These are phyloP conservation scores for Alternaria panax DNA, from an alignment of 2,329 filamentous ascomycete genomes.

Conservation along the genomic window DNA sequence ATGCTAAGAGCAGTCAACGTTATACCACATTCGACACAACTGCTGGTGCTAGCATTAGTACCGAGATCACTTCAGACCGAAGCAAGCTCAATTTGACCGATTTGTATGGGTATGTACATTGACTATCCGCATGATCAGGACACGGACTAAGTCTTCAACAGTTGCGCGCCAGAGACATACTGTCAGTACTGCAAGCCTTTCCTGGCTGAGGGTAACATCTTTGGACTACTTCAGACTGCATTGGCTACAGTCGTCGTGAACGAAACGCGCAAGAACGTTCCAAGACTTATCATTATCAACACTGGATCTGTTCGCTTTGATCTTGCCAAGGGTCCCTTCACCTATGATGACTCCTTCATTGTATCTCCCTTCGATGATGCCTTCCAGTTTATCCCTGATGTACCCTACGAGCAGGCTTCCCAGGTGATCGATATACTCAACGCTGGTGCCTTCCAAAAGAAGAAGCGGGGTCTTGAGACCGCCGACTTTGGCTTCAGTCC, in stretches of 20 bases:
- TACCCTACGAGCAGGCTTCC: conserved; percentile 58
- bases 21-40: conserved; percentile 58
- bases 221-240: conserved; percentile 60
- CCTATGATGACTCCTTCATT: conserved; percentile 62
- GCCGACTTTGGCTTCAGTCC: conserved; percentile 49
- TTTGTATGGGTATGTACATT: conserved; percentile 56
- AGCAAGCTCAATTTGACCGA: conserved; percentile 63
- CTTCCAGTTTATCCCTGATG: conserved; percentile 63
- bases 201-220: conserved; percentile 62
- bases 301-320: conserved; percentile 69
- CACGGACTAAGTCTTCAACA: background rate
- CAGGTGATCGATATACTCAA: conserved; percentile 56
- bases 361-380: conserved; percentile 63
- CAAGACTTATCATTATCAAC: conserved; percentile 67
- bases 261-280: conserved; percentile 56
- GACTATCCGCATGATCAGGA: background rate
- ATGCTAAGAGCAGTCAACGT: conserved; percentile 61
- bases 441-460: conserved; percentile 47
- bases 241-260: conserved; percentile 62
- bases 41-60: conserved; percentile 57
- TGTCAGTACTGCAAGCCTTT: conserved; percentile 66
- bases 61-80: conserved; percentile 60
- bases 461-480: conserved; percentile 43
- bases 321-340: conserved; percentile 69
- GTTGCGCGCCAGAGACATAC: conserved; percentile 66